A percentile compares a stretch with the other conserved stretches of the same genome.
phyloP scores from a whole-genome alignment of 306 rosid species.

The Lathyrus aphaca region DNA sequence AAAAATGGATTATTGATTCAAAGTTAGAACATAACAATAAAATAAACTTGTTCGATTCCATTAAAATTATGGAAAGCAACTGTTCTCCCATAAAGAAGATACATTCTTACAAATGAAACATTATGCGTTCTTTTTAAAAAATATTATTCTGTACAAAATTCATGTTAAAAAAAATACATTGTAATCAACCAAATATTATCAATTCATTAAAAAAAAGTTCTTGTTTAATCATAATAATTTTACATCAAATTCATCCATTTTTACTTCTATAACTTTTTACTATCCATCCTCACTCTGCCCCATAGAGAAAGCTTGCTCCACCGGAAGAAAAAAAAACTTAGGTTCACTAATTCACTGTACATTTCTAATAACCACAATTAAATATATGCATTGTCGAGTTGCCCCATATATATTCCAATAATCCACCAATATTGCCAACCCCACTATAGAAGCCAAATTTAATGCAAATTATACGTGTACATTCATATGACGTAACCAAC shows the following conservation, averaged over 20 bases:
- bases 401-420: constrained; percentile 21
- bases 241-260: no score
- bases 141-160: not conserved
- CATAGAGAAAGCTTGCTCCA: no score
- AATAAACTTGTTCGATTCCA: not conserved
- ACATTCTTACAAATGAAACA: constrained; percentile 10
- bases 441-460: constrained; percentile 9
- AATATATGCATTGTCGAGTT: constrained; percentile 35
- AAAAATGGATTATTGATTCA: not conserved
- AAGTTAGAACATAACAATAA: not conserved
- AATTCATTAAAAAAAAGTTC: no score
- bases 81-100: not conserved
- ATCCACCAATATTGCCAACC: constrained; percentile 16
- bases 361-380: no score
- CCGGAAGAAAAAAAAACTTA: no score
- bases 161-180: no score
- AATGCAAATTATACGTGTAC: constrained; percentile 21
- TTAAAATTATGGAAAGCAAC: not conserved
- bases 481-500: constrained; percentile 38
- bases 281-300: no score
- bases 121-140: not conserved
- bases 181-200: no score
- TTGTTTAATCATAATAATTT: no score
- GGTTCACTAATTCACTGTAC: no score
- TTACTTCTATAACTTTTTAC: no score